phyloP scores from a whole-genome alignment of 179 eudicot genomes.

The Heliamphora pulchella region DNA sequence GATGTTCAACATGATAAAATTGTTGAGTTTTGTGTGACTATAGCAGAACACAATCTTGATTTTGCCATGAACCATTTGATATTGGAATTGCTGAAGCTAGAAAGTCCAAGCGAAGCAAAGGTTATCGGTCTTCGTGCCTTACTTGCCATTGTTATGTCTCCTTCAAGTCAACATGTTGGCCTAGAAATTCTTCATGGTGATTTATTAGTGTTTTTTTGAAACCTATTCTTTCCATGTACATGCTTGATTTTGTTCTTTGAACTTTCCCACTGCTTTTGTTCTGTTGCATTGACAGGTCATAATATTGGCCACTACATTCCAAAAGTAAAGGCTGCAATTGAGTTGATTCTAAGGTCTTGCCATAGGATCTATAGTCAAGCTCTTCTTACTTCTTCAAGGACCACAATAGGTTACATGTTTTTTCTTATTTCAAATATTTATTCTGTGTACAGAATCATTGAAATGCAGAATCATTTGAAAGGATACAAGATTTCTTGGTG shows the following conservation, averaged over 20 bases:
- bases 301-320: slow-evolving; percentile 93
- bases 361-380: slow-evolving; percentile 84
- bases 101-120: slow-evolving; percentile 94
- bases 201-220: slow-evolving; percentile 17
- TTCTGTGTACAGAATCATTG: not conserved
- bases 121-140: slow-evolving; percentile 98
- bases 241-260: not conserved
- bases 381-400: slow-evolving; percentile 90
- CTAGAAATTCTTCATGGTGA: slow-evolving; percentile 93
- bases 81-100: slow-evolving; percentile 88
- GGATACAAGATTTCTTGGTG: not conserved
- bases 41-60: slow-evolving; percentile 92
- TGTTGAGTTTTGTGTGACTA: slow-evolving; percentile 94
- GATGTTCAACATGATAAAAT: slow-evolving; percentile 98
- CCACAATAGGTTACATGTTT: slow-evolving; percentile 62
- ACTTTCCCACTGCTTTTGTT: slow-evolving; percentile 3
- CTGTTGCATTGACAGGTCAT: slow-evolving; percentile 53
- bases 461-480: not conserved
- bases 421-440: not conserved
- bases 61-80: slow-evolving; percentile 94
- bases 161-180: slow-evolving; percentile 76
- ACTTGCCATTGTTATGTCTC: slow-evolving; percentile 90
- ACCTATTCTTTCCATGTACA: slow-evolving; percentile 2
- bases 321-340: slow-evolving; percentile 97
- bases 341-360: slow-evolving; percentile 83